A percentile compares a stretch with the other conserved stretches of the same genome.
Evolutionary conservation across 371 early-diverging fungal genomes (phyloP).

Genomic region (Catenaria anguillulae): DNA sequence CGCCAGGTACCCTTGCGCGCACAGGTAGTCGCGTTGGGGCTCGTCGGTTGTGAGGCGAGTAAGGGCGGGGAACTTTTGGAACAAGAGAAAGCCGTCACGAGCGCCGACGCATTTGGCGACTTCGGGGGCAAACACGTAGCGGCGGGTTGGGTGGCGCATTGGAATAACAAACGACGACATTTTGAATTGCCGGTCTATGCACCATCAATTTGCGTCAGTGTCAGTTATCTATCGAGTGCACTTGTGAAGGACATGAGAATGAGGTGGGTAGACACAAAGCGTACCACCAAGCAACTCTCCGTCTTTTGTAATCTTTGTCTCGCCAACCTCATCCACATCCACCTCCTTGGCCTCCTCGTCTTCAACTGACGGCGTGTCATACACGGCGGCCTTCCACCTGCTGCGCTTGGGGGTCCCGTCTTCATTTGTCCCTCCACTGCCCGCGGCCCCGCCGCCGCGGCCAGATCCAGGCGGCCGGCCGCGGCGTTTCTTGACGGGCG

Average conservation of each 20-base stretch:
- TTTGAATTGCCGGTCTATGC: constrained; percentile 53
- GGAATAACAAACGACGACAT: constrained; percentile 54
- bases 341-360: constrained; percentile 32
- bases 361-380: constrained; percentile 7
- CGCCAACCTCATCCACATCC: constrained; percentile 37
- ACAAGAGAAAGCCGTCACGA: constrained; percentile 80
- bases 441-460: too few relatives aligned
- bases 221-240: not conserved
- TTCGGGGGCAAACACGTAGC: constrained; percentile 77
- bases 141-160: constrained; percentile 41
- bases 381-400: too few relatives aligned
- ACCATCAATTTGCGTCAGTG: too few relatives aligned
- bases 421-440: too few relatives aligned
- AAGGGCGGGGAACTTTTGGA: constrained; percentile 58
- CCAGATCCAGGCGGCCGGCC: too few relatives aligned
- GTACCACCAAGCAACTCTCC: constrained; percentile 57
- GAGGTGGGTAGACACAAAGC: not conserved
- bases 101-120: constrained; percentile 61
- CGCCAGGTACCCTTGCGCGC: constrained; percentile 48
- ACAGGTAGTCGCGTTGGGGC: constrained; percentile 57
- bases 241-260: too few relatives aligned
- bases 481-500: too few relatives aligned
- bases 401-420: too few relatives aligned
- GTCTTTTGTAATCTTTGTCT: constrained; percentile 43
- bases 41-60: constrained; percentile 55